Evolutionary conservation across 108 stramenopile species (phyloP).

Genomic region (Cyclotella baltica): DNA sequence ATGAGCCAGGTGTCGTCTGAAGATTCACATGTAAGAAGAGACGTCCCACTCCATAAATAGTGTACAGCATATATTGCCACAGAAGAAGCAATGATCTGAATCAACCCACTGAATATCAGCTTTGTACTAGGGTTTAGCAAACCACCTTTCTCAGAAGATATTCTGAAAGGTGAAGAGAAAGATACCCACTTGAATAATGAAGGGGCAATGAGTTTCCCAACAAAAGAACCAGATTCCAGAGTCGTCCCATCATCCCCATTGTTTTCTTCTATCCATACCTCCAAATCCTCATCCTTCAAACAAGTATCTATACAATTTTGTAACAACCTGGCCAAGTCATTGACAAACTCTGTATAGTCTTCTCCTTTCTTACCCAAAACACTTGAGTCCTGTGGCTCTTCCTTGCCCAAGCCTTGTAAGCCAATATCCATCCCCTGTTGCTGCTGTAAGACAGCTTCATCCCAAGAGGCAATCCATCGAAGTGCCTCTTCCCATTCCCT

Average conservation of each 20-base stretch:
- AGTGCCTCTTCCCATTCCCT: slow-evolving; percentile 54
- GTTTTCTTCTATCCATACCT: slow-evolving; percentile 10
- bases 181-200: slow-evolving; percentile 38
- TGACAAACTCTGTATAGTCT: slow-evolving; percentile 37
- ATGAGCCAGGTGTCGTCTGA: slow-evolving; percentile 52
- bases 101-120: slow-evolving; percentile 3
- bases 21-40: slow-evolving; percentile 1
- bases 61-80: slow-evolving; percentile 24
- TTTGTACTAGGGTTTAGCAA: neutral
- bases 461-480: slow-evolving; percentile 58
- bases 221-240: slow-evolving; percentile 11
- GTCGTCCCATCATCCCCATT: neutral
- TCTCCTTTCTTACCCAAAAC: slow-evolving; percentile 14
- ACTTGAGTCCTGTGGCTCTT: slow-evolving; percentile 4
- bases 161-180: slow-evolving; percentile 5
- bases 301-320: slow-evolving; percentile 45
- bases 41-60: slow-evolving; percentile 24
- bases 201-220: slow-evolving; percentile 12
- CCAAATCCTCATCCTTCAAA: slow-evolving; percentile 31
- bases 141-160: slow-evolving; percentile 23
- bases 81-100: slow-evolving; percentile 38
- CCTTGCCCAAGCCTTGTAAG: neutral
- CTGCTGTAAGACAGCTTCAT: slow-evolving; percentile 21
- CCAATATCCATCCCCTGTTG: neutral
- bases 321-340: slow-evolving; percentile 42